Evolutionary conservation across 345 rosid genomes (phyloP).

Genomic region (Chamaenerion angustifolium): DNA sequence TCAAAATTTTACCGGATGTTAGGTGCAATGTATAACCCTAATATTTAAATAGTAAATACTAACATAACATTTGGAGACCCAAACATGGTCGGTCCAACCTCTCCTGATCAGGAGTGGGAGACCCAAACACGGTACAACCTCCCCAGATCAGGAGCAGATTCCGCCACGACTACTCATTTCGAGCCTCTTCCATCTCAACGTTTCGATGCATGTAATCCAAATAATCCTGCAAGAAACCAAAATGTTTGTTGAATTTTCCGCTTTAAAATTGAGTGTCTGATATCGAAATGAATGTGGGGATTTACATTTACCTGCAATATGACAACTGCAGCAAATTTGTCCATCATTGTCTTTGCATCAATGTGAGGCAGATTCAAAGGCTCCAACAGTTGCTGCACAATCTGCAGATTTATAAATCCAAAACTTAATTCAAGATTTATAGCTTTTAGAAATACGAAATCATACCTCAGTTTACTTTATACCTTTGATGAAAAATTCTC

Average conservation of each 20-base stretch:
- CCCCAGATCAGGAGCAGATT: too few species aligned
- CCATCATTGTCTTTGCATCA: conserved; percentile 43
- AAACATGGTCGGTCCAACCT: too few species aligned
- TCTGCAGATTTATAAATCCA: conserved; percentile 24
- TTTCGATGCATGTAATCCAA: conserved; percentile 45
- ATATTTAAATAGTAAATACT: too few species aligned
- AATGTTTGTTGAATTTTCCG: not conserved
- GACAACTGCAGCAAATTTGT: conserved; percentile 80
- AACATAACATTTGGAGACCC: too few species aligned
- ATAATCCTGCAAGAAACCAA: conserved; percentile 41
- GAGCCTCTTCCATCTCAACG: conserved; percentile 14
- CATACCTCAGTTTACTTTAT: too few species aligned
- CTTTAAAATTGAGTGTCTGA: not conserved
- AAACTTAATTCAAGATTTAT: not conserved
- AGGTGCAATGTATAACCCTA: too few species aligned
- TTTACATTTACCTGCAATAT: conserved; percentile 68
- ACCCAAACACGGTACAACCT: too few species aligned
- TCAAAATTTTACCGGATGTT: too few species aligned
- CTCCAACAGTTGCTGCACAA: conserved; percentile 40
- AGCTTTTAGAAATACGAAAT: not conserved
- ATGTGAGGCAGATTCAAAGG: conserved; percentile 48
- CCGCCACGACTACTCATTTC: not conserved
- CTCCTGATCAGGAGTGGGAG: too few species aligned
- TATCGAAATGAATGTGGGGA: not conserved
- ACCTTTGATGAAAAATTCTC: conserved; percentile 72